phyloP scores from a whole-genome alignment of 192 early-diverging fungal species.

The Coemansia guatemalensis region DNA sequence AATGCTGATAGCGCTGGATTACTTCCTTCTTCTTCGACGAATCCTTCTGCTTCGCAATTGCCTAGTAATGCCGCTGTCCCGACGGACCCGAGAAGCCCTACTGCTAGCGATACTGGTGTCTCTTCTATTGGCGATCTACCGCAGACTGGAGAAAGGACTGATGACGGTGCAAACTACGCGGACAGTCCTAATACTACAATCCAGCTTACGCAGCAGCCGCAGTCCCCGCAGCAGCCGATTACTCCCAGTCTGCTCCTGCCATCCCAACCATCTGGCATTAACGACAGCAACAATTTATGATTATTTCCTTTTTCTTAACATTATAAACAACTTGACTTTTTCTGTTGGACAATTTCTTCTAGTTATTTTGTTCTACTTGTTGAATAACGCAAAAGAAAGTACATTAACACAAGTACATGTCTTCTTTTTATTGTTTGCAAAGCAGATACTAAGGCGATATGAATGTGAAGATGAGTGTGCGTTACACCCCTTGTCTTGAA shows the following conservation, averaged over 20 bases:
- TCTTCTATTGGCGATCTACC: not conserved
- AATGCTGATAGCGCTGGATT: slow-evolving; percentile 21
- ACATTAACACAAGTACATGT: no score
- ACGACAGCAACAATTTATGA: slow-evolving; percentile 1
- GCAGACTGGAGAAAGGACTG: not conserved
- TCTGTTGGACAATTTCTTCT: no score
- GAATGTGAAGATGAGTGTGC: no score
- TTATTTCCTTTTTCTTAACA: slow-evolving; percentile 1
- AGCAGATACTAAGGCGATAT: no score
- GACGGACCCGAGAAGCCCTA: not conserved
- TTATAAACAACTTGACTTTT: no score
- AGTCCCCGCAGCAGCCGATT: not conserved
- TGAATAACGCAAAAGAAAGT: no score
- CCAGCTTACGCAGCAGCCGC: not conserved
- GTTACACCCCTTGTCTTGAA: no score
- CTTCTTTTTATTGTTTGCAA: no score
- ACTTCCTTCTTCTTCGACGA: not conserved
- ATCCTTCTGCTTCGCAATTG: not conserved
- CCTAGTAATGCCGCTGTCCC: not conserved
- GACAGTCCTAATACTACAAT: slow-evolving; percentile 7
- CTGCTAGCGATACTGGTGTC: not conserved
- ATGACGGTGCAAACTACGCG: not conserved
- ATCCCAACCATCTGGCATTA: slow-evolving; percentile 19
- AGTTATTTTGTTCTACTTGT: no score
- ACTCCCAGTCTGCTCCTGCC: slow-evolving; percentile 18